Conservation (phyloP, 352 stramenopile species). For the Globisporangium okanoganense region DNA sequence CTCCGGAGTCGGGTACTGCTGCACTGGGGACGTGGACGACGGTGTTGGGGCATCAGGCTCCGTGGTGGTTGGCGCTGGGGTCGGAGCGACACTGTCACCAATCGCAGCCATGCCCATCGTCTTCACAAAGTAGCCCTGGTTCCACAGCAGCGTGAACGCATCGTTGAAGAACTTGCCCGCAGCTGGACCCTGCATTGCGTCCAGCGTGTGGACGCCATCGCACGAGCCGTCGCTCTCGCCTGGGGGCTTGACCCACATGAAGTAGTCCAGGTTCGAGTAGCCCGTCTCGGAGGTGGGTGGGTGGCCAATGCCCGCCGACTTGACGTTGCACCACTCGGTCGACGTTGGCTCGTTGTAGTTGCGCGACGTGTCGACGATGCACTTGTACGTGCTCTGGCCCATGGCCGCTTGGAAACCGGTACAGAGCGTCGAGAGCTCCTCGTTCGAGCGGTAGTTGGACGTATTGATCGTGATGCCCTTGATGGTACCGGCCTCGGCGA, state of each 20-base stretch:
- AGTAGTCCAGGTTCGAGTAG: slow-evolving; percentile 57
- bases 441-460: slow-evolving; percentile 67
- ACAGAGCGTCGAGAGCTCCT: slow-evolving; percentile 43
- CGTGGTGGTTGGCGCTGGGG: slow-evolving; percentile 1
- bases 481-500: slow-evolving; percentile 25
- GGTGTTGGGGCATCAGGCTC: slow-evolving; percentile 7
- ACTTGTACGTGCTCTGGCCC: slow-evolving; percentile 33
- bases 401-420: slow-evolving; percentile 53
- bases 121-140: slow-evolving; percentile 57
- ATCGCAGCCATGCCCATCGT: slow-evolving; percentile 32
- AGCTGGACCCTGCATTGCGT: slow-evolving; percentile 45
- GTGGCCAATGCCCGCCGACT: slow-evolving; percentile 33
- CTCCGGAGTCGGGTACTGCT: neutral
- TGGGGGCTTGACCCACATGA: slow-evolving; percentile 66
- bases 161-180: slow-evolving; percentile 63
- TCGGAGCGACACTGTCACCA: slow-evolving; percentile 5
- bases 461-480: slow-evolving; percentile 78
- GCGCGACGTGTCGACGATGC: slow-evolving; percentile 62
- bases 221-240: slow-evolving; percentile 67
- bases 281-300: slow-evolving; percentile 46
- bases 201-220: slow-evolving; percentile 23
- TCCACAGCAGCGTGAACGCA: no score
- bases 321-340: slow-evolving; percentile 58
- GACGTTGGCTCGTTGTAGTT: slow-evolving; percentile 25
- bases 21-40: neutral